Evolutionary conservation across 2,329 filamentous ascomycete species (phyloP).

Genomic region (Cordyceps farinosa): DNA sequence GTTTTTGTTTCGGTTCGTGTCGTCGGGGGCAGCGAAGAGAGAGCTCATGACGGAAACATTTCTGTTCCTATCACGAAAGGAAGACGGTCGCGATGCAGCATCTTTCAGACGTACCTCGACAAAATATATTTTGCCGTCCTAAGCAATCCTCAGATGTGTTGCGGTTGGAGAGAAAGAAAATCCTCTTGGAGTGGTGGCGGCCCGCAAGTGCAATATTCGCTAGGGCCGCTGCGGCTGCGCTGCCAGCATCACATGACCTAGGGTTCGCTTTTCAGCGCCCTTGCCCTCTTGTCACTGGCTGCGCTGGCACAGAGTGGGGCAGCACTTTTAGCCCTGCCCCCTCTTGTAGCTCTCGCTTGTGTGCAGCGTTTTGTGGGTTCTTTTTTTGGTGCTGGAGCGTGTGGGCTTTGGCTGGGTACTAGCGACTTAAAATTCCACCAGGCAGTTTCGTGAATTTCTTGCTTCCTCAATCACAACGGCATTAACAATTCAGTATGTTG

Average conservation of each 20-base stretch:
- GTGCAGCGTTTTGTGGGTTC: conserved; percentile 10
- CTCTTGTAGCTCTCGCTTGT: conserved; percentile 6
- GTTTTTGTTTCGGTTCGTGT: not conserved
- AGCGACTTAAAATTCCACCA: conserved; percentile 19
- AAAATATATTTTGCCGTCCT: conserved; percentile 58
- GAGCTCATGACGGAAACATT: conserved; percentile 20
- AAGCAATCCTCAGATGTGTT: conserved; percentile 57
- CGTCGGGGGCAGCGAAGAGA: conserved; percentile 7
- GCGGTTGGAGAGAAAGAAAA: conserved; percentile 28
- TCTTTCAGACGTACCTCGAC: conserved; percentile 61
- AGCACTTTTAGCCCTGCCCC: not conserved
- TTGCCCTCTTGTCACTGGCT: conserved; percentile 21
- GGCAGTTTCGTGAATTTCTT: conserved; percentile 15
- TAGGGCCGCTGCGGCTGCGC: conserved; percentile 15
- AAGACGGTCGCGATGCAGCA: conserved; percentile 37
- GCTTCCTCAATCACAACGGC: conserved; percentile 18
- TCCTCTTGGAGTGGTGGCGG: conserved; percentile 28
- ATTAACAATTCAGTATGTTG: conserved; percentile 21
- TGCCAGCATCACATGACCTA: conserved; percentile 30
- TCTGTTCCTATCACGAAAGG: conserved; percentile 28
- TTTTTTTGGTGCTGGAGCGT: not conserved
- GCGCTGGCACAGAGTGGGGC: conserved; percentile 17
- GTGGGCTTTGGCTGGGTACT: conserved; percentile 12
- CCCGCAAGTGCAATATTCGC: conserved; percentile 20
- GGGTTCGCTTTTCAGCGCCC: conserved; percentile 22